A percentile compares a stretch with the other conserved stretches of the same genome.
These are phyloP conservation scores for Hygrophorus russula DNA, from an alignment of 768 basidiomycete genomes.

Conservation along the genomic window DNA sequence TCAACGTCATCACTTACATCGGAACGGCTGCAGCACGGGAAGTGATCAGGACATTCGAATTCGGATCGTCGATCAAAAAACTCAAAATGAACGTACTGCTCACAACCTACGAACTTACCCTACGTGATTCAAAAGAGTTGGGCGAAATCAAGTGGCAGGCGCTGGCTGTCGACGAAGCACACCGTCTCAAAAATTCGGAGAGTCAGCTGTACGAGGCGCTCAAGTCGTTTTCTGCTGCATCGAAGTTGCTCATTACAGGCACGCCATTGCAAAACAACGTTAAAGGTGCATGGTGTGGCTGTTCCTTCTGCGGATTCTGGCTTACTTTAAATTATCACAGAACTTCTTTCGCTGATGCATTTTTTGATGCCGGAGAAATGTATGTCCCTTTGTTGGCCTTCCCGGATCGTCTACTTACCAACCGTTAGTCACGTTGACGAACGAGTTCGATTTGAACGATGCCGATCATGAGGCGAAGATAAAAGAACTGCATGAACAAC, in stretches of 20 bases:
- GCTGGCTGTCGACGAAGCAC: constrained; percentile 94
- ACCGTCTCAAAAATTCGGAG: constrained; percentile 96
- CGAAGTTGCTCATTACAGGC: constrained; percentile 94
- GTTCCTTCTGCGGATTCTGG: constrained; percentile 5
- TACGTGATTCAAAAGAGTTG: constrained; percentile 84
- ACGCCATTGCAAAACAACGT: constrained; percentile 99
- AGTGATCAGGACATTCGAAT: constrained; percentile 88
- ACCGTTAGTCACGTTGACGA: constrained; percentile 70
- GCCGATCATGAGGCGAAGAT: constrained; percentile 91
- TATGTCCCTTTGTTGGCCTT: constrained; percentile 15
- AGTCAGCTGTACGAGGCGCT: constrained; percentile 95
- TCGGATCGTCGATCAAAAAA: constrained; percentile 78
- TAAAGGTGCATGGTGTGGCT: constrained; percentile 51
- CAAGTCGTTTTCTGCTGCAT: constrained; percentile 77
- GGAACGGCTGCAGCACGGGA: constrained; percentile 82
- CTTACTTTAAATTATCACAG: constrained; percentile 27
- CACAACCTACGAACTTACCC: constrained; percentile 92
- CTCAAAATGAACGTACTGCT: constrained; percentile 95
- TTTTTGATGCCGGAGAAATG: constrained; percentile 99
- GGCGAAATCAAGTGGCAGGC: constrained; percentile 96
- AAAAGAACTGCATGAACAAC: constrained; percentile 87
- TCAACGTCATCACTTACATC: constrained; percentile 96
- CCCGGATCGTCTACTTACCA: constrained; percentile 3
- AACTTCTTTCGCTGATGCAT: constrained; percentile 94
- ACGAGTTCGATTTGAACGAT: constrained; percentile 92